phyloP scores from a whole-genome alignment of 306 rosid genomes.

The Pueraria montana region DNA sequence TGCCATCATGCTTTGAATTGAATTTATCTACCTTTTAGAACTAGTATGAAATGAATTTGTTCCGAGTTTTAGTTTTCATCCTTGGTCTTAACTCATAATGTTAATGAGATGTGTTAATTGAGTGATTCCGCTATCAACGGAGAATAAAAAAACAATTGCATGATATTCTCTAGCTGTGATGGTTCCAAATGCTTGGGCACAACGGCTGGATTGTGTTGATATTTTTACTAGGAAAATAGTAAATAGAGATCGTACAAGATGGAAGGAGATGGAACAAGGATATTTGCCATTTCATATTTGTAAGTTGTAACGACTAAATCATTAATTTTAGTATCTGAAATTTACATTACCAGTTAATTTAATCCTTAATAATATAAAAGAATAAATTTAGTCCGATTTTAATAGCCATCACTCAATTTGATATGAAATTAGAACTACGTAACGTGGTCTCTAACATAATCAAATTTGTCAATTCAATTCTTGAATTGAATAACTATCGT shows the following conservation, averaged over 20 bases:
- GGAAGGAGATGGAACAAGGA: too few species aligned
- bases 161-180: not conserved
- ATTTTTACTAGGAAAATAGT: not conserved
- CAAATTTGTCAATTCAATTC: too few species aligned
- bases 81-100: not conserved
- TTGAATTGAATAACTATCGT: too few species aligned
- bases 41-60: not conserved
- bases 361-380: too few species aligned
- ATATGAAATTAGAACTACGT: too few species aligned
- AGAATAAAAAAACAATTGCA: not conserved
- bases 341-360: too few species aligned
- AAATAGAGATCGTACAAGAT: not conserved
- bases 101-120: not conserved
- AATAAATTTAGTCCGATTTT: too few species aligned
- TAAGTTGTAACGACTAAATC: too few species aligned
- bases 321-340: too few species aligned
- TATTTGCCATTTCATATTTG: too few species aligned
- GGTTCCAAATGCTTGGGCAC: not conserved
- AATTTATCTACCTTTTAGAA: not conserved
- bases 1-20: slow-evolving; percentile 21
- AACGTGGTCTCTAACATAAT: too few species aligned
- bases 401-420: too few species aligned
- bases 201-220: not conserved
- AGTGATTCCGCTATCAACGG: not conserved
- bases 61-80: not conserved